Conservation (phyloP, 176 grass and related monocot genomes). For the Puya raimondii region DNA sequence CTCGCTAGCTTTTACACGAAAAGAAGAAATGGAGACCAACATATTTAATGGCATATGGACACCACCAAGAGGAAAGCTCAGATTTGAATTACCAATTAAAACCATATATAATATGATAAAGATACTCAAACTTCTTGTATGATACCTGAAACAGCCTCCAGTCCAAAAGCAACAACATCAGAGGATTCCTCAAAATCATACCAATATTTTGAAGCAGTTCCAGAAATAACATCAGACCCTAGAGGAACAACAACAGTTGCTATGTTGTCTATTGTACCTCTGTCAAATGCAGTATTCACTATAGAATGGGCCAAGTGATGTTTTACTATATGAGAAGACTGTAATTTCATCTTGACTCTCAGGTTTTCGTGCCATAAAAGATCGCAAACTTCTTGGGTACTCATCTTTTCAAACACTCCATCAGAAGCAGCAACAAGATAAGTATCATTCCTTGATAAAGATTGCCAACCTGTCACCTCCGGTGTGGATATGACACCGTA, state of each 20-base stretch:
- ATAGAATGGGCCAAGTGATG: slow-evolving; percentile 67
- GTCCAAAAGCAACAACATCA: slow-evolving; percentile 20
- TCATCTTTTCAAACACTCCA: slow-evolving; percentile 84
- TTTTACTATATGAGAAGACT: slow-evolving; percentile 22
- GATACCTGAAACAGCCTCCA: slow-evolving; percentile 25
- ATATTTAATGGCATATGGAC: too few species aligned
- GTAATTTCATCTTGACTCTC: slow-evolving; percentile 18
- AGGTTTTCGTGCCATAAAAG: slow-evolving; percentile 57
- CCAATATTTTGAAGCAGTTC: slow-evolving; percentile 29
- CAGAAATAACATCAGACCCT: slow-evolving; percentile 28
- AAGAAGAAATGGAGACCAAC: too few species aligned
- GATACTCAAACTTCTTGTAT: slow-evolving; percentile 24
- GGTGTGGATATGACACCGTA: slow-evolving; percentile 90
- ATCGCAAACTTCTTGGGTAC: slow-evolving; percentile 82
- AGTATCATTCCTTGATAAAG: slow-evolving; percentile 69
- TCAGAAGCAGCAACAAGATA: slow-evolving; percentile 81
- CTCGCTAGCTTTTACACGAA: too few species aligned
- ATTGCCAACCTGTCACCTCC: slow-evolving; percentile 68
- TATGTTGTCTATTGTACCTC: slow-evolving; percentile 85
- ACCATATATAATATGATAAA: slow-evolving; percentile 7
- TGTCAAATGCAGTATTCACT: slow-evolving; percentile 62
- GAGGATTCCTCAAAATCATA: slow-evolving; percentile 33
- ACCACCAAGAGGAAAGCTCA: background rate
- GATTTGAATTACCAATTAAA: background rate
- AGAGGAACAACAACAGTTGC: slow-evolving; percentile 85